Base-by-base conservation (phyloP, 2,329 filamentous ascomycete genomes). In the Pseudogymnoascus sp. region DNA sequence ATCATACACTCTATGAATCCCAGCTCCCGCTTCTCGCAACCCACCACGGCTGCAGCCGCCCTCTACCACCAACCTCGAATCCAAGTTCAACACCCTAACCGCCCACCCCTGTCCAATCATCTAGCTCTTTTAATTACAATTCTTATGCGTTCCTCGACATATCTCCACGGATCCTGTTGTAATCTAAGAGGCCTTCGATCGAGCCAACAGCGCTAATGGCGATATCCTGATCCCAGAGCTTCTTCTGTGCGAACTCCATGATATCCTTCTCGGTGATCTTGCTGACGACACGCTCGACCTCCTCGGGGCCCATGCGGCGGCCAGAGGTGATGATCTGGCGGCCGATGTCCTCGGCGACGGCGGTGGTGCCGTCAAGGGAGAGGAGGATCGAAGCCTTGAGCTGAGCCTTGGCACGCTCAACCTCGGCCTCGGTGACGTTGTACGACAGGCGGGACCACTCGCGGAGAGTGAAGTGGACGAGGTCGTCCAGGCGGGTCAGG, bases 291-390 rank as follows among this genome's bases (percentile, higher is more conserved):
- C 91, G 87, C 86, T 99, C 95, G 69, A 99, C 93, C 83, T 99
- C 95, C 77, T 89, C 89, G 65, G 95, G 91, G 75, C 82, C 87
- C 86, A 96, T 89, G 69, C 93, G 88, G 73, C 93, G 90, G 75
- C 95, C 95, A 64, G 95, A 97, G 74, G 93, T 97, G 81, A 99
- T 87, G 79, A 99, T 92, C 81, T 99, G 95, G 78, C 95, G 91
- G 74, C 95, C 95, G 77, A 99, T 96, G 76, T 99, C 95, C 83
- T 99, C 95, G 66, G 95, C 95, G 63, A 97, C 89, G 72, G 95
- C 92, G 59, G 95, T 97, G 74, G 95, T 97, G 77, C 93, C 96
- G 77, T 99, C 95, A 33, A 99, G 91, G 62, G 92, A 96, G 69
- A 99, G 87, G 67, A 99, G 90, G 74, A 99, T 93, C 63, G 93